Evolutionary conservation across 306 rosid genomes (phyloP).

Genomic region (Parietaria judaica): DNA sequence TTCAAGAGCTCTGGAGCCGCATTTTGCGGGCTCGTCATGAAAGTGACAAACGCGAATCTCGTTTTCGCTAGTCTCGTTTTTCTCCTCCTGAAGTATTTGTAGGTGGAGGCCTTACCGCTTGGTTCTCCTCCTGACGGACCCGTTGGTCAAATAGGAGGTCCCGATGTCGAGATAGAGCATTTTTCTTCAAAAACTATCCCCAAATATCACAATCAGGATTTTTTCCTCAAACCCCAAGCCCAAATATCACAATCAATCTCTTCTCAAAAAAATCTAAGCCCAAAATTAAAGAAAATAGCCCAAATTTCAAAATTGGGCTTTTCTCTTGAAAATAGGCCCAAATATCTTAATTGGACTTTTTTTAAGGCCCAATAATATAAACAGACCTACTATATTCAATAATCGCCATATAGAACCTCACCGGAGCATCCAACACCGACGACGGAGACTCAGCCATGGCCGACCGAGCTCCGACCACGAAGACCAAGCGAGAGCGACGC

Average conservation of each 20-base stretch:
- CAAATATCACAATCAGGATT: neutral
- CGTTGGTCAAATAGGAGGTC: too few relatives aligned
- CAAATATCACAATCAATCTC: neutral
- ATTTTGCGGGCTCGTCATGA: too few relatives aligned
- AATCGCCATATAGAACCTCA: neutral
- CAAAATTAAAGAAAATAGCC: too few relatives aligned
- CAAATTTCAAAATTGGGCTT: neutral
- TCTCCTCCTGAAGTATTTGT: too few relatives aligned
- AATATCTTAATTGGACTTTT: too few relatives aligned
- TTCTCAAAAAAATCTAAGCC: neutral
- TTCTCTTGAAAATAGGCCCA: neutral
- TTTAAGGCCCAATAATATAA: too few relatives aligned
- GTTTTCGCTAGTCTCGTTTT: too few relatives aligned
- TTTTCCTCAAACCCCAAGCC: neutral
- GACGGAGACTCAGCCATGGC: slow-evolving; percentile 28
- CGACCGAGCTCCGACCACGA: slow-evolving; percentile 27
- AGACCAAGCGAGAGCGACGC: slow-evolving; percentile 39
- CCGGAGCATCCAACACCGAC: neutral
- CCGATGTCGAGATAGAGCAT: too few relatives aligned
- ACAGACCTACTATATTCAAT: neutral
- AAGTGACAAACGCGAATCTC: too few relatives aligned
- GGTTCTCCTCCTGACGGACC: too few relatives aligned
- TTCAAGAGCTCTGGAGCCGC: too few relatives aligned
- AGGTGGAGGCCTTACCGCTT: too few relatives aligned
- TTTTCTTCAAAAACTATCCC: neutral